phyloP scores from a whole-genome alignment of 2,329 filamentous ascomycete species.

The Penicillium sp. region DNA sequence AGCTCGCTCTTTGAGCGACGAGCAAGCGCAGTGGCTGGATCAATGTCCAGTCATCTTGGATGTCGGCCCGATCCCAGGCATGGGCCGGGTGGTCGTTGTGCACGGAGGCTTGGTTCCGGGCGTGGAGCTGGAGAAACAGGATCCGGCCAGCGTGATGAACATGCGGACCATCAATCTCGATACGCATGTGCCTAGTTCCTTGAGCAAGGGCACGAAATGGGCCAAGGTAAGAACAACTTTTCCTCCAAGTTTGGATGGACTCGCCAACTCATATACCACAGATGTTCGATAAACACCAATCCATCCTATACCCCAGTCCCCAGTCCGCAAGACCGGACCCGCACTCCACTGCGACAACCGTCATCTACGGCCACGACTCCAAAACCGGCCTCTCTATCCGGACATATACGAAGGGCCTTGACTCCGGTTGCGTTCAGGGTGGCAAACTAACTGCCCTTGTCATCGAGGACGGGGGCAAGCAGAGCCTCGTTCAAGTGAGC shows the following conservation, averaged over 20 bases:
- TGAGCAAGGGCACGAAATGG: slow-evolving; percentile 61
- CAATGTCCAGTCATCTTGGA: slow-evolving; percentile 74
- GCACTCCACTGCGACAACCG: slow-evolving; percentile 53
- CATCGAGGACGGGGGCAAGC: slow-evolving; percentile 57
- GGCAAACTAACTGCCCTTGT: slow-evolving; percentile 73
- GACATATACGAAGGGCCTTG: slow-evolving; percentile 77
- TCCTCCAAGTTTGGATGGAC: slow-evolving; percentile 5
- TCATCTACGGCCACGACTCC: slow-evolving; percentile 86
- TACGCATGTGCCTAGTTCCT: slow-evolving; percentile 57
- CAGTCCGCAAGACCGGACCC: slow-evolving; percentile 18
- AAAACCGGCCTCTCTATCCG: slow-evolving; percentile 65
- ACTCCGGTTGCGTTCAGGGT: slow-evolving; percentile 77
- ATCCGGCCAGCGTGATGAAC: slow-evolving; percentile 83
- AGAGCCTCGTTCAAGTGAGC: slow-evolving; percentile 43
- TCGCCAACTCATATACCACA: slow-evolving; percentile 16
- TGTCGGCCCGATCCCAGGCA: slow-evolving; percentile 59
- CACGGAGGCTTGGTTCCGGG: slow-evolving; percentile 84
- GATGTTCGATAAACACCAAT: slow-evolving; percentile 54
- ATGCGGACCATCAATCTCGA: slow-evolving; percentile 75
- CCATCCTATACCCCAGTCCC: slow-evolving; percentile 25
- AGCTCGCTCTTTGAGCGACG: slow-evolving; percentile 55
- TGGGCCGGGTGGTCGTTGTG: slow-evolving; percentile 69
- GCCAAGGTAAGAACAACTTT: slow-evolving; percentile 47
- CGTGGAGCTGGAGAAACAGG: slow-evolving; percentile 64
- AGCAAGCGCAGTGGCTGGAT: slow-evolving; percentile 68